Percentiles rank a stretch among this genome's conserved stretches.
phyloP scores from a whole-genome alignment of 2,329 filamentous ascomycete genomes.

The Aspergillus tanneri region DNA sequence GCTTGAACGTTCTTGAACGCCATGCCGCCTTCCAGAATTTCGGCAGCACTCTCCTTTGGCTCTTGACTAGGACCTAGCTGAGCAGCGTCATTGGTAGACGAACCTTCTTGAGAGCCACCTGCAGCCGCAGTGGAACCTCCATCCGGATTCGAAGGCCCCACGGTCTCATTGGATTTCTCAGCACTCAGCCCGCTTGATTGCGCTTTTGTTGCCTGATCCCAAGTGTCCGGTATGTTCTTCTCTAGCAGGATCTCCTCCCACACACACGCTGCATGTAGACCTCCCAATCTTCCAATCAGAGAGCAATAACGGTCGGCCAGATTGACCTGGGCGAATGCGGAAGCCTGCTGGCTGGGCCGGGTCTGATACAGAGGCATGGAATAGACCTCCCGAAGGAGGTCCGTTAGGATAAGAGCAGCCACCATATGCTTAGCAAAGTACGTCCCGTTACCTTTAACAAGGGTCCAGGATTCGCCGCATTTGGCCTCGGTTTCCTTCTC shows the following conservation, averaged over 20 bases:
- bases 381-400: constrained; percentile 72
- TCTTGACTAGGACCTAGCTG: constrained; percentile 19
- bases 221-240: constrained; percentile 66
- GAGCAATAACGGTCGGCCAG: constrained; percentile 77
- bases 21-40: constrained; percentile 32
- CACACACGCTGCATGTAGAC: constrained; percentile 75
- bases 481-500: constrained; percentile 21
- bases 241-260: constrained; percentile 79
- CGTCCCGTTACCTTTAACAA: constrained; percentile 62
- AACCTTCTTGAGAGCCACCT: constrained; percentile 27
- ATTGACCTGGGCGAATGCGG: constrained; percentile 73
- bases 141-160: constrained; percentile 24
- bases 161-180: constrained; percentile 43
- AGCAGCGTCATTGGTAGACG: constrained; percentile 17
- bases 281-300: constrained; percentile 73
- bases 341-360: constrained; percentile 58
- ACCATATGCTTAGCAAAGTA: constrained; percentile 74
- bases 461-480: constrained; percentile 29
- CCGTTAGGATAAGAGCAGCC: constrained; percentile 72
- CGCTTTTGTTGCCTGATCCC: constrained; percentile 50
- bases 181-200: constrained; percentile 38
- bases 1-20: constrained; percentile 74
- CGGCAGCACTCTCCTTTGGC: constrained; percentile 21
- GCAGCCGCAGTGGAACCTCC: constrained; percentile 22
- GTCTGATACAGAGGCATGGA: constrained; percentile 62